A percentile compares a stretch with the other conserved stretches of the same genome.
Conservation (phyloP, 768 basidiomycete genomes). For the Podaxis sp. region DNA sequence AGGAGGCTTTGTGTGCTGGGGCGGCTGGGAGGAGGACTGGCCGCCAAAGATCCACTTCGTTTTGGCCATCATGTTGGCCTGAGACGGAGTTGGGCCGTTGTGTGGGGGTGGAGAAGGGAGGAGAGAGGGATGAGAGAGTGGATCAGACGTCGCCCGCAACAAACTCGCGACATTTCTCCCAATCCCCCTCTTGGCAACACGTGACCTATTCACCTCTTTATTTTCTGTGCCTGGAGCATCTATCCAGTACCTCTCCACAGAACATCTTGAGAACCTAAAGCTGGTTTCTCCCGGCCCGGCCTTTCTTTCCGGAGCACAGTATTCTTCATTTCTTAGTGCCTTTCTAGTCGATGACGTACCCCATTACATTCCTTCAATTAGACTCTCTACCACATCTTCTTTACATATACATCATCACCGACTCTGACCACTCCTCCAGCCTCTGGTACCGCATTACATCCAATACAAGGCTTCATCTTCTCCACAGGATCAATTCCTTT, state of each 20-base stretch:
- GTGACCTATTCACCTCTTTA: slow-evolving; percentile 7
- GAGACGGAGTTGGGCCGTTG: background rate
- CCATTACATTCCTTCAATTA: background rate
- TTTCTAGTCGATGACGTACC: background rate
- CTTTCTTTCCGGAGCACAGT: background rate
- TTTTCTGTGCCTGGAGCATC: background rate
- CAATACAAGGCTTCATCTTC: slow-evolving; percentile 59
- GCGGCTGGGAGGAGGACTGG: slow-evolving; percentile 21
- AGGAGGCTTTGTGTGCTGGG: slow-evolving; percentile 25
- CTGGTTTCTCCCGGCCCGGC: background rate
- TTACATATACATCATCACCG: slow-evolving; percentile 58
- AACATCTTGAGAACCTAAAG: background rate
- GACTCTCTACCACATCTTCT: slow-evolving; percentile 28
- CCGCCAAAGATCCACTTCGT: slow-evolving; percentile 37
- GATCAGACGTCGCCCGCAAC: slow-evolving; percentile 11
- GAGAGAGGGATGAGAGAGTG: slow-evolving; percentile 13
- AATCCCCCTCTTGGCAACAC: slow-evolving; percentile 11
- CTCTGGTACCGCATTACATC: slow-evolving; percentile 58
- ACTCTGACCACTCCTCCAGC: slow-evolving; percentile 53
- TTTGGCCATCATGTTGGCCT: slow-evolving; percentile 31
- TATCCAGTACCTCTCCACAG: background rate
- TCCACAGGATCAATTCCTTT: slow-evolving; percentile 50
- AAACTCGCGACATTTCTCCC: slow-evolving; percentile 16
- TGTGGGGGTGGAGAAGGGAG: background rate
- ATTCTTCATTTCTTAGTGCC: background rate